A percentile compares a stretch with the other conserved stretches of the same genome.
These are phyloP conservation scores for Phytopythium vexans DNA, from an alignment of 352 stramenopile species.

Conservation along the genomic window DNA sequence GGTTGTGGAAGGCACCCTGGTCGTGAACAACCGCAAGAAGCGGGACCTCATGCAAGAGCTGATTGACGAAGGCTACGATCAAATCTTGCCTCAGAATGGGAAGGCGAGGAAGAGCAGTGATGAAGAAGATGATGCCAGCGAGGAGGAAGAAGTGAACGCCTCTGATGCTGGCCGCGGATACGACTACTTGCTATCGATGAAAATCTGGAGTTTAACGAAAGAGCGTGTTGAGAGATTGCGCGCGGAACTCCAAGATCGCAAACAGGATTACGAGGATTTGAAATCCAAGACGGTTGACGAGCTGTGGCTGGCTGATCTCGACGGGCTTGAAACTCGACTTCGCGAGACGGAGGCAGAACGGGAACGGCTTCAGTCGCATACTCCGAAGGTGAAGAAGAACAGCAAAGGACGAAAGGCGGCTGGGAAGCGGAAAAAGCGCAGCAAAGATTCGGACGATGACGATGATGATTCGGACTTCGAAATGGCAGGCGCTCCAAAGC, in stretches of 20 bases:
- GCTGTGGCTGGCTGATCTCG: conserved; percentile 93
- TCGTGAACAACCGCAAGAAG: conserved; percentile 95
- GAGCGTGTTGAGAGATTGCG: conserved; percentile 92
- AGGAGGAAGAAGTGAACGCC: conserved; percentile 47
- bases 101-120: conserved; percentile 44
- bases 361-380: conserved; percentile 48
- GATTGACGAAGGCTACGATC: conserved; percentile 86
- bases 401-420: conserved; percentile 32
- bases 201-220: conserved; percentile 91
- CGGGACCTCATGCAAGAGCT: conserved; percentile 90
- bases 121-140: conserved; percentile 37
- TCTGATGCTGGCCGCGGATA: conserved; percentile 66
- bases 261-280: conserved; percentile 84
- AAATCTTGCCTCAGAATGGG: conserved; percentile 50
- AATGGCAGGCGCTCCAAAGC: conserved; percentile 12
- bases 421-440: conserved; percentile 50
- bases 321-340: conserved; percentile 80
- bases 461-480: conserved; percentile 71
- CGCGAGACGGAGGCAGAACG: conserved; percentile 62
- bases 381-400: conserved; percentile 57
- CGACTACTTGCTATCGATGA: conserved; percentile 96
- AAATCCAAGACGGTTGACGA: conserved; percentile 81
- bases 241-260: conserved; percentile 82
- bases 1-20: conserved; percentile 89
- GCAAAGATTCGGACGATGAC: conserved; percentile 34